phyloP scores from a whole-genome alignment of 2,329 filamentous ascomycete species.

The Neurospora sp. region DNA sequence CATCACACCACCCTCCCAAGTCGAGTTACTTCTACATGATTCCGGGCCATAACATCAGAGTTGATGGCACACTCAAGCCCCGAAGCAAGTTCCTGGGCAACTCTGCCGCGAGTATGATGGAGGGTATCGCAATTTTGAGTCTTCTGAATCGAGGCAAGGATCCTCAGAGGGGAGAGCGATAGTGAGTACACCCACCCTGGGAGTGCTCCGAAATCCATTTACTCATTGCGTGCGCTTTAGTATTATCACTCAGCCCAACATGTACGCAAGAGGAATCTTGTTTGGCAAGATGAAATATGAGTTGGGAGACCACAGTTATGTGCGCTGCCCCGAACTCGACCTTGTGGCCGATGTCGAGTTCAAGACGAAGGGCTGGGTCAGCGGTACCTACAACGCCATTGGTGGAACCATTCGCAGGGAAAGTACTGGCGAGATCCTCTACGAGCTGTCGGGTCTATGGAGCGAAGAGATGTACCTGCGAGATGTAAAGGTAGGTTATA shows the following conservation, averaged over 20 bases:
- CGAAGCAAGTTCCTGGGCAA: slow-evolving; percentile 93
- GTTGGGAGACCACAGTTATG: slow-evolving; percentile 88
- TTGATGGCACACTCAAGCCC: slow-evolving; percentile 91
- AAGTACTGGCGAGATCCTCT: slow-evolving; percentile 77
- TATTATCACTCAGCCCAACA: slow-evolving; percentile 93
- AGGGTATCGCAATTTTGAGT: slow-evolving; percentile 80
- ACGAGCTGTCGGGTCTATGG: slow-evolving; percentile 87
- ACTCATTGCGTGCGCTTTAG: slow-evolving; percentile 32
- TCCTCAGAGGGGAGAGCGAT: slow-evolving; percentile 65
- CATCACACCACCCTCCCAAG: slow-evolving; percentile 95
- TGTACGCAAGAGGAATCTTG: slow-evolving; percentile 94
- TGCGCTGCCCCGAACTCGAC: slow-evolving; percentile 80
- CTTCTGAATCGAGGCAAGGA: slow-evolving; percentile 68
- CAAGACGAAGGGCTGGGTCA: slow-evolving; percentile 96
- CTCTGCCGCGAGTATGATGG: slow-evolving; percentile 96
- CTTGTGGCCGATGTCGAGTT: slow-evolving; percentile 90
- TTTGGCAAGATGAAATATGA: slow-evolving; percentile 99
- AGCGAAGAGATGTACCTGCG: slow-evolving; percentile 92
- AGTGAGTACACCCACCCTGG: slow-evolving; percentile 47
- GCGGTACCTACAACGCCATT: slow-evolving; percentile 93
- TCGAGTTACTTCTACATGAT: slow-evolving; percentile 99
- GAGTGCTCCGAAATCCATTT: not conserved
- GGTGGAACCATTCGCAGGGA: slow-evolving; percentile 85
- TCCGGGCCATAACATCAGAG: slow-evolving; percentile 84
- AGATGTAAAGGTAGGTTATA: slow-evolving; percentile 55